A percentile compares a stretch with the other conserved stretches of the same genome.
These are phyloP conservation scores for Tolypocladium nubicola DNA, from an alignment of 2,329 filamentous ascomycete genomes.

Conservation along the genomic window DNA sequence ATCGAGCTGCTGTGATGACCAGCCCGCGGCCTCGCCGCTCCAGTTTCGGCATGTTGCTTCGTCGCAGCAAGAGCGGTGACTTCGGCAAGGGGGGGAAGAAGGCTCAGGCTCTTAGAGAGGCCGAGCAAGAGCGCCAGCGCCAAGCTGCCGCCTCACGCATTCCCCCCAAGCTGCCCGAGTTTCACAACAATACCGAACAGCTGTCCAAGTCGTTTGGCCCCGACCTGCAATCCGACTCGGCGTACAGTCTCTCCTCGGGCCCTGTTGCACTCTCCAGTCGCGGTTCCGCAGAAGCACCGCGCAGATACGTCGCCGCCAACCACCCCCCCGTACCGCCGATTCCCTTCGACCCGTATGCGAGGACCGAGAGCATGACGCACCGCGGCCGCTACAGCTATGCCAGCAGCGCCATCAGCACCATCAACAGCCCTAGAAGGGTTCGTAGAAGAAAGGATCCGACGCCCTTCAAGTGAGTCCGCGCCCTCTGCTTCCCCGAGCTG, in stretches of 20 bases:
- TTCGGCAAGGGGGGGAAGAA: slow-evolving; percentile 50
- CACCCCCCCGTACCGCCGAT: slow-evolving; percentile 45
- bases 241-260: slow-evolving; percentile 38
- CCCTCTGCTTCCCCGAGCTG: not conserved
- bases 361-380: slow-evolving; percentile 91
- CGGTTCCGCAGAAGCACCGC: slow-evolving; percentile 39
- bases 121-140: slow-evolving; percentile 40
- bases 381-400: slow-evolving; percentile 95
- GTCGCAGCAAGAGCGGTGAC: slow-evolving; percentile 58
- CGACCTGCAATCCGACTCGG: slow-evolving; percentile 51
- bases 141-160: slow-evolving; percentile 34
- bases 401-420: slow-evolving; percentile 78
- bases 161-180: slow-evolving; percentile 41
- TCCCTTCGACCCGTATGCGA: slow-evolving; percentile 66
- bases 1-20: slow-evolving; percentile 16
- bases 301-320: slow-evolving; percentile 29
- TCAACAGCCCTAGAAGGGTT: slow-evolving; percentile 87
- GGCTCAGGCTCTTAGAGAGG: slow-evolving; percentile 40
- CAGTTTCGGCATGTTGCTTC: slow-evolving; percentile 50
- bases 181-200: slow-evolving; percentile 36
- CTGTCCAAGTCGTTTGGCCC: slow-evolving; percentile 32
- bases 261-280: slow-evolving; percentile 27
- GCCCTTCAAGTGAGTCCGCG: slow-evolving; percentile 79
- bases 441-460: slow-evolving; percentile 94
- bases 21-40: slow-evolving; percentile 21